Evolutionary conservation across 2,329 filamentous ascomycete species (phyloP).

Genomic region (Phyllosticta citriasiana): DNA sequence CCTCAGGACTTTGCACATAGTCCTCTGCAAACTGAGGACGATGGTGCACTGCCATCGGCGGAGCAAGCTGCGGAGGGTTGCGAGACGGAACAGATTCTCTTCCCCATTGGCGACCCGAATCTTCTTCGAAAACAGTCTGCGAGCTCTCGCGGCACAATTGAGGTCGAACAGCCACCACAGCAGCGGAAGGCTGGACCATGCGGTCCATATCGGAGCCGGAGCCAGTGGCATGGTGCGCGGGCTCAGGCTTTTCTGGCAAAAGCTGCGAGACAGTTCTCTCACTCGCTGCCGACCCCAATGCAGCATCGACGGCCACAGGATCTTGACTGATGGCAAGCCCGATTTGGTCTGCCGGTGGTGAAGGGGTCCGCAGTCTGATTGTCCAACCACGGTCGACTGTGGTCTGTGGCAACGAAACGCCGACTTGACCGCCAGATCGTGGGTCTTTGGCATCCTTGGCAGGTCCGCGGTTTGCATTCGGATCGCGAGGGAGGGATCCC

Average conservation of each 20-base stretch:
- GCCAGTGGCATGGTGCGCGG: not conserved
- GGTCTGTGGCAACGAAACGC: not conserved
- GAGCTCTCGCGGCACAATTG: conserved; percentile 18
- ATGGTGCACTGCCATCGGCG: not conserved
- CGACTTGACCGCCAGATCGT: conserved; percentile 8
- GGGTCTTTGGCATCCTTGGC: conserved; percentile 8
- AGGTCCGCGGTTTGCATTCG: not conserved
- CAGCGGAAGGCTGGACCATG: not conserved
- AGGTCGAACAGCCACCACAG: not conserved
- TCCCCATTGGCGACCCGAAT: not conserved
- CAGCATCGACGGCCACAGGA: not conserved
- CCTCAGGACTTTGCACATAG: not conserved
- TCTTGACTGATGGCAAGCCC: conserved; percentile 29
- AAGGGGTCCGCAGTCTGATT: not conserved
- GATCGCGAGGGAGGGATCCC: not conserved
- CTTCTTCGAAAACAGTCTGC: conserved; percentile 29
- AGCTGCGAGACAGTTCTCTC: conserved; percentile 12
- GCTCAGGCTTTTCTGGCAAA: conserved; percentile 18
- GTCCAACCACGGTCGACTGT: not conserved
- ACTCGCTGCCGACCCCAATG: conserved; percentile 6
- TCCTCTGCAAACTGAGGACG: not conserved
- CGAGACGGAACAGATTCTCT: not conserved
- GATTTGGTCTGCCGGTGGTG: conserved; percentile 24
- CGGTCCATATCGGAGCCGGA: not conserved
- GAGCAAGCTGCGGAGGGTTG: not conserved